Evolutionary conservation across 129 eudicot genomes (phyloP).

Genomic region (Artemisia argyi): DNA sequence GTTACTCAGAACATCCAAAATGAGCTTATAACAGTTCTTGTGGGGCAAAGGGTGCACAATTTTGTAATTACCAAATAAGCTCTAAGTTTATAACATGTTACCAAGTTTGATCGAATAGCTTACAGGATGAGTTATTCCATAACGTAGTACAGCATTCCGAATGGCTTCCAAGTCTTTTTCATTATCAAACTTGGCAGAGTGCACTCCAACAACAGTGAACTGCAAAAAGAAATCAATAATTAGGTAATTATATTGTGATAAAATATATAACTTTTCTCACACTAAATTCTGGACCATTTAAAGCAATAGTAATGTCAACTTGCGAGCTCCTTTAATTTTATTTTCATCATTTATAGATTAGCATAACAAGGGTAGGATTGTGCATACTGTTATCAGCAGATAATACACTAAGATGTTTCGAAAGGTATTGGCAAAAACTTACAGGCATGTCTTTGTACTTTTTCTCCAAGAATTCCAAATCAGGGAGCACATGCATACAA

Average conservation of each 20-base stretch:
- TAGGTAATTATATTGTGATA: background rate
- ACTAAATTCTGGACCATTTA: slow-evolving; percentile 5
- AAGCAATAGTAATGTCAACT: slow-evolving; percentile 3
- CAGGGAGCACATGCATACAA: slow-evolving; percentile 98
- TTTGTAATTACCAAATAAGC: background rate
- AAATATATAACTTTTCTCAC: background rate
- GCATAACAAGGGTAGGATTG: background rate
- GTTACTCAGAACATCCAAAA: background rate
- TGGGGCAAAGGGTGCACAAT: background rate
- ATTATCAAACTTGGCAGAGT: slow-evolving; percentile 97
- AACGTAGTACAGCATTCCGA: slow-evolving; percentile 93
- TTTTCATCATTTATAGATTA: background rate
- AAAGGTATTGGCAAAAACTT: slow-evolving; percentile 36
- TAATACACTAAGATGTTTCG: slow-evolving; percentile 5
- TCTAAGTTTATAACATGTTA: background rate
- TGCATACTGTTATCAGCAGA: slow-evolving; percentile 10
- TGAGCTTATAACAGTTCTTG: background rate
- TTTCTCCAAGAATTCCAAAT: slow-evolving; percentile 89
- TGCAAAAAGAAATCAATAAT: slow-evolving; percentile 24
- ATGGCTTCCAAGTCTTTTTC: slow-evolving; percentile 97
- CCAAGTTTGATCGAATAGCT: slow-evolving; percentile 20
- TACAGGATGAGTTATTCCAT: slow-evolving; percentile 88
- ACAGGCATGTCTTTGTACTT: slow-evolving; percentile 95
- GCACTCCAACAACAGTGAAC: slow-evolving; percentile 96
- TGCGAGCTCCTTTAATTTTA: background rate